A percentile compares a stretch with the other conserved stretches of the same genome.
These are phyloP conservation scores for Aspergillus sp. DNA, from an alignment of 2,329 filamentous ascomycete species.

Conservation along the genomic window DNA sequence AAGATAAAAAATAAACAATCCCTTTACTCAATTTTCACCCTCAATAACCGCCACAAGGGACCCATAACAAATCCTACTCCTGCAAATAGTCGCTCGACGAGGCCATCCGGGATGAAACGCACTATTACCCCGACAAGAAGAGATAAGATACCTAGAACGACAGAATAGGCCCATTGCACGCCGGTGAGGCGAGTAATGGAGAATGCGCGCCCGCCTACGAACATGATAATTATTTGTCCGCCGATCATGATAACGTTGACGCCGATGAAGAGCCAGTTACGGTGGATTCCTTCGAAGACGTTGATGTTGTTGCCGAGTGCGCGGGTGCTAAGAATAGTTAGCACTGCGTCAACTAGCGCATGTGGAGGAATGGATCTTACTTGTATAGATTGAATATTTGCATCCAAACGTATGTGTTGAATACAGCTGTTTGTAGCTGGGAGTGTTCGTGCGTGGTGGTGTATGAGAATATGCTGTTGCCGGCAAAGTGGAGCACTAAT, in stretches of 20 bases:
- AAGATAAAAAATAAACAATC: neutral
- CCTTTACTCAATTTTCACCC: neutral
- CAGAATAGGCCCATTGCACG: slow-evolving; percentile 51
- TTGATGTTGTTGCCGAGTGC: slow-evolving; percentile 65
- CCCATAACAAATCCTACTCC: neutral
- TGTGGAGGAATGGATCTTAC: slow-evolving; percentile 19
- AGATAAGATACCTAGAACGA: neutral
- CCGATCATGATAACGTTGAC: slow-evolving; percentile 62
- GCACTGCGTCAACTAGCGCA: too few relatives aligned
- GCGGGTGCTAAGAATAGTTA: slow-evolving; percentile 47
- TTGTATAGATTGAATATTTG: slow-evolving; percentile 73
- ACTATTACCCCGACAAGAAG: neutral
- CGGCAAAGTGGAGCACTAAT: slow-evolving; percentile 57
- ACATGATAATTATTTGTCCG: slow-evolving; percentile 60
- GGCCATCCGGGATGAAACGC: neutral
- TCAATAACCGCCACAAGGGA: neutral
- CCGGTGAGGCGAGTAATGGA: slow-evolving; percentile 53
- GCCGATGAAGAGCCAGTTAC: slow-evolving; percentile 60
- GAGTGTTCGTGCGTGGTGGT: slow-evolving; percentile 41
- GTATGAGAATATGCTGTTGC: slow-evolving; percentile 58
- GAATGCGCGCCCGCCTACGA: slow-evolving; percentile 59
- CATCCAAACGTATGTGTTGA: slow-evolving; percentile 73
- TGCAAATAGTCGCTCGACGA: neutral
- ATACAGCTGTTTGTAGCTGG: slow-evolving; percentile 63
- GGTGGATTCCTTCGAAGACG: slow-evolving; percentile 59